These are phyloP conservation scores for Hordeum vulgare DNA, from an alignment of 176 grass and related monocot species.

Conservation along the genomic window MorexV3_pseudomolecules_assembly NC_058523.1:310502131-310502630, in stretches of 20 bases:
- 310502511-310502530: not conserved
- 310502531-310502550: conserved; percentile 1
- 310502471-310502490: not conserved
- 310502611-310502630: not conserved
- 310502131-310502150: not conserved
- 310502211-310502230: not conserved
- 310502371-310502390: too few relatives aligned
- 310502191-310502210: not conserved
- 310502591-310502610: not conserved
- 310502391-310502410: not conserved
- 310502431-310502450: not conserved
- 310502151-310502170: not conserved
- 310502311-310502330: too few relatives aligned
- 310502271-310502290: not conserved
- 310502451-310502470: not conserved
- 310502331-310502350: too few relatives aligned
- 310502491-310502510: not conserved
- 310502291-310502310: not conserved
- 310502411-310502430: not conserved
- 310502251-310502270: not conserved
- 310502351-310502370: too few relatives aligned
- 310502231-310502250: not conserved
- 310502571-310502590: not conserved
- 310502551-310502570: not conserved
- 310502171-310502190: not conserved